Conservation (phyloP, 2,329 filamentous ascomycete genomes). For the Beauveria medogensis region DNA sequence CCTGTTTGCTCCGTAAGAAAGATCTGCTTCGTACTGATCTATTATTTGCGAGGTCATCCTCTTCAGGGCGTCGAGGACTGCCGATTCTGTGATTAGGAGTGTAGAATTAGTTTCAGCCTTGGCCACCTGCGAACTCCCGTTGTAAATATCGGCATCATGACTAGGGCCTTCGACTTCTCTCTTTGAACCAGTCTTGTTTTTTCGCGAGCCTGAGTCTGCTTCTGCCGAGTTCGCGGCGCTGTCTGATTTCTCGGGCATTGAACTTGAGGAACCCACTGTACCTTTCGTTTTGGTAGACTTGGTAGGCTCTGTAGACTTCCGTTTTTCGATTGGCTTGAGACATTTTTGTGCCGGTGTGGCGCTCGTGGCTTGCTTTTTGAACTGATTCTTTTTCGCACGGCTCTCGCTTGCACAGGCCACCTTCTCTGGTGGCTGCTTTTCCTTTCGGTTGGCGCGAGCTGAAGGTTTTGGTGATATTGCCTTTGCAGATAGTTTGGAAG, state of each 20-base stretch:
- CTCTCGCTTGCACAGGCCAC: background rate
- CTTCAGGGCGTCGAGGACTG: slow-evolving; percentile 19
- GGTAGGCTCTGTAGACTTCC: too few relatives aligned
- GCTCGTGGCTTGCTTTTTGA: background rate
- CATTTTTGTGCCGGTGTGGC: background rate
- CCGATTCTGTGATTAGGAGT: slow-evolving; percentile 20
- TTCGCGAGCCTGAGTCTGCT: background rate
- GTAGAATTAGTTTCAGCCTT: background rate
- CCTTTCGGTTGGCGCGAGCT: background rate
- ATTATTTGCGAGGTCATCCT: slow-evolving; percentile 20
- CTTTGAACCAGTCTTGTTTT: background rate
- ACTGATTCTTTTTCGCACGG: background rate
- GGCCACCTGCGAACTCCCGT: background rate
- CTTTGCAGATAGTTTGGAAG: background rate
- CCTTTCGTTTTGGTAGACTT: background rate
- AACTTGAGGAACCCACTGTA: background rate
- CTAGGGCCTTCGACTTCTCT: background rate
- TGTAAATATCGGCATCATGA: too few relatives aligned
- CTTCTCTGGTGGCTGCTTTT: background rate
- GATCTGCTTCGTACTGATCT: slow-evolving; percentile 26
- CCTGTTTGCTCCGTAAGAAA: slow-evolving; percentile 17
- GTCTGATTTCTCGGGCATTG: background rate
- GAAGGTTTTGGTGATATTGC: background rate
- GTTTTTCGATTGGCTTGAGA: background rate
- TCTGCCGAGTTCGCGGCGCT: background rate